Percentiles rank a stretch among this genome's conserved stretches.
These are phyloP conservation scores for Wickerhamomyces ciferrii DNA, from an alignment of 805 yeast species.

Conservation along the genomic window DNA sequence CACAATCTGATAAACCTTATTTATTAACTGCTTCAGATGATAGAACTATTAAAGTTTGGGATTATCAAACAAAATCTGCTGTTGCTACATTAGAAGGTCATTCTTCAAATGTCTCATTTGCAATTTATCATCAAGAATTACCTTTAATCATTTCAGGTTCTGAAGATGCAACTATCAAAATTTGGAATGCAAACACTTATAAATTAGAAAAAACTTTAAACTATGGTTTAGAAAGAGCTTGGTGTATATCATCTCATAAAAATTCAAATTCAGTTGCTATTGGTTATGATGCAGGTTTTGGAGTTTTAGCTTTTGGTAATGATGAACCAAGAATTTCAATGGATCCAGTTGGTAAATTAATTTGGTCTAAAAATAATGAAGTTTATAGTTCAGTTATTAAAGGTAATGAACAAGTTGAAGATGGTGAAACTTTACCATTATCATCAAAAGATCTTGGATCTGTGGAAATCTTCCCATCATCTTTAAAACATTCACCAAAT, in stretches of 20 bases:
- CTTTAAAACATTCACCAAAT: conserved; percentile 88
- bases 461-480: conserved; percentile 87
- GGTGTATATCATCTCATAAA: conserved; percentile 84
- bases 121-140: conserved; percentile 95
- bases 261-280: conserved; percentile 75
- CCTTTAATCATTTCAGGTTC: conserved; percentile 95
- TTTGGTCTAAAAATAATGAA: conserved; percentile 84
- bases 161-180: conserved; percentile 89
- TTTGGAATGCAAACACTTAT: conserved; percentile 95
- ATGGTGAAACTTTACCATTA: conserved; percentile 75
- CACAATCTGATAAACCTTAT: conserved; percentile 96
- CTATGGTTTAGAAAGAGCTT: conserved; percentile 90
- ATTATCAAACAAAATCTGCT: conserved; percentile 93
- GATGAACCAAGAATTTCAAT: conserved; percentile 92
- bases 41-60: conserved; percentile 86
- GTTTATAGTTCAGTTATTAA: conserved; percentile 80
- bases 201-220: conserved; percentile 88
- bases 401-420: conserved; percentile 60
- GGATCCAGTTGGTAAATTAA: conserved; percentile 89
- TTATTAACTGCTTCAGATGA: conserved; percentile 90
- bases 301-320: conserved; percentile 84
- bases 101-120: conserved; percentile 90
- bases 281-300: conserved; percentile 93
- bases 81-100: conserved; percentile 95
- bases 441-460: conserved; percentile 90